Base-by-base conservation (phyloP, 2,329 filamentous ascomycete species). In the Pseudocercospora fuligena region DNA sequence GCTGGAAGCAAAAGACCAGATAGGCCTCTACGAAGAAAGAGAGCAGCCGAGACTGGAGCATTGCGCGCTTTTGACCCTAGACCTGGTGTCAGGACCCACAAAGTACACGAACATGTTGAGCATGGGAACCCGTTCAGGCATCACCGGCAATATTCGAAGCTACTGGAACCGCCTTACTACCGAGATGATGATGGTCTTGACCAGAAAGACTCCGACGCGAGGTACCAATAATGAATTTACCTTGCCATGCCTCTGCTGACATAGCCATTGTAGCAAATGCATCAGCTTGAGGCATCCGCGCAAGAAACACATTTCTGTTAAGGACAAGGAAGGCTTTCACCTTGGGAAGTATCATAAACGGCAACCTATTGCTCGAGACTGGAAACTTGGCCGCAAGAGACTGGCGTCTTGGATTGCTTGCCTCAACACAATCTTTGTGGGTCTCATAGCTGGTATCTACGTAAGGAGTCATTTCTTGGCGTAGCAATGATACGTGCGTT, bases 361-460 rank as follows among this genome's bases (percentile, higher is more conserved):
- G 27, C 86, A 89, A 66, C 88, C 89, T 0, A 88, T 92, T 73
- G 90, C 91, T 31, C 85, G 91, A 74, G 90, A 93, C 72, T 94
- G 87, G 92, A 87, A 86, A 12, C 82, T 84, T 7, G 76, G 80
- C 21, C 87, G 90, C 70, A 94, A 94, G 78, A 82, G 90, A 66
- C 87, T 91, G 67, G 86, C 88, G 25, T 91, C 92, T 3, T 78
- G 83, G 3, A 86, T 92, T 65, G 88, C 90, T 9, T 94, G 92
- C 74, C 80, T 90, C 70, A 92, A 91, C 72, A 92, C 91, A 5
- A 88, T 89, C 14, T 81, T 92, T 62, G 83, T 93, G 54, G 91
- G 91, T 0, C 80, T 91, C 27, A 82, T 93, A 23, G 81, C 92
- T 65, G 91, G 92, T 0, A 90, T 93, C 23, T 94, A 93, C 75